These are phyloP conservation scores for Cercospora berteroae DNA, from an alignment of 2,329 filamentous ascomycete genomes.

Conservation along the genomic window DNA sequence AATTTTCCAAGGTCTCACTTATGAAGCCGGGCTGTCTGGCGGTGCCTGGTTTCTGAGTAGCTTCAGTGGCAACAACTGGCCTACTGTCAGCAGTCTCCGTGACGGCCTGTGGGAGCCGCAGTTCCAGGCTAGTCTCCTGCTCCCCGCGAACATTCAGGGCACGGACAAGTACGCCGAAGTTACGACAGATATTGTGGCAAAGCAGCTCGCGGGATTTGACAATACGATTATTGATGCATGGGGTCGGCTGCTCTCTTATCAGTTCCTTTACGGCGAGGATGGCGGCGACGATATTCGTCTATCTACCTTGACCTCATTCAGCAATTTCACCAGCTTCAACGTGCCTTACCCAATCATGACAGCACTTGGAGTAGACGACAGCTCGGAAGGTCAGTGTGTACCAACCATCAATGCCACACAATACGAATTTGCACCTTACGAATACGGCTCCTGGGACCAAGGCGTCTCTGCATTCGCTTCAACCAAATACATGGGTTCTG, in stretches of 20 bases:
- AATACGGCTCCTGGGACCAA: constrained; percentile 64
- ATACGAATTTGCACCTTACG: constrained; percentile 65
- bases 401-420: constrained; percentile 55
- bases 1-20: constrained; percentile 48
- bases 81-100: constrained; percentile 44
- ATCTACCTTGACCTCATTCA: constrained; percentile 36
- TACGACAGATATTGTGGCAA: constrained; percentile 38
- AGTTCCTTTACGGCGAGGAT: constrained; percentile 40
- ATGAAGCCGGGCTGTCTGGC: constrained; percentile 47
- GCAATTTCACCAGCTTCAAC: constrained; percentile 43
- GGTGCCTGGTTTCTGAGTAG: constrained; percentile 50
- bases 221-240: constrained; percentile 45
- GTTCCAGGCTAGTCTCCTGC: constrained; percentile 41
- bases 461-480: constrained; percentile 60
- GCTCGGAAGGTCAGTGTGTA: constrained; percentile 40
- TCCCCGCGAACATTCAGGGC: constrained; percentile 36
- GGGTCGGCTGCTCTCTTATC: constrained; percentile 44
- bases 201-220: constrained; percentile 41
- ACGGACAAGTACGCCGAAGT: constrained; percentile 36
- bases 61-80: constrained; percentile 48
- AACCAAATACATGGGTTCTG: constrained; percentile 60
- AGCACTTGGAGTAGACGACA: constrained; percentile 39
- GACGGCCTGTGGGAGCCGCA: constrained; percentile 44
- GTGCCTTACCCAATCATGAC: constrained; percentile 50
- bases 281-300: constrained; percentile 41